These are phyloP conservation scores for Arthrobotrys sinensis DNA, from an alignment of 2,329 filamentous ascomycete genomes.

Conservation along the genomic window DNA sequence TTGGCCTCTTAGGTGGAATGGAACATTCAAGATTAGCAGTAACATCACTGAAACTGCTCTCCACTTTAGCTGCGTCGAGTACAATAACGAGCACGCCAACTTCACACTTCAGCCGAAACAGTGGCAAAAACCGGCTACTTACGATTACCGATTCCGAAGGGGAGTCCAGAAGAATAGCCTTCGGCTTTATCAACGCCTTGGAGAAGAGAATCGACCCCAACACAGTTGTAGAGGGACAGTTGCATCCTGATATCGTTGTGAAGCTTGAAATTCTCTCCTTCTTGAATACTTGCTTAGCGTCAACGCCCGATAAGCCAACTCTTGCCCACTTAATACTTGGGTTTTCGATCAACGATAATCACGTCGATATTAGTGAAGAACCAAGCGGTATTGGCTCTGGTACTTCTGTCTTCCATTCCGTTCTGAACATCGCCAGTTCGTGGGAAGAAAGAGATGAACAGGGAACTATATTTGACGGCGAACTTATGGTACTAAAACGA, in stretches of 20 bases:
- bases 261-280: conserved; percentile 90
- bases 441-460: conserved; percentile 61
- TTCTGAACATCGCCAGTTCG: conserved; percentile 80
- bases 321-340: conserved; percentile 93
- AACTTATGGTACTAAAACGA: conserved; percentile 66
- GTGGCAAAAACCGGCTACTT: conserved; percentile 84
- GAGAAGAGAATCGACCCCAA: conserved; percentile 55
- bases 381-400: conserved; percentile 77
- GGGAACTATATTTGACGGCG: conserved; percentile 62
- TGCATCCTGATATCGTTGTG: conserved; percentile 70
- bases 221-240: conserved; percentile 37
- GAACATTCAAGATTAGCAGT: conserved; percentile 85
- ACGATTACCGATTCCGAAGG: conserved; percentile 87
- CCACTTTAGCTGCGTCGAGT: conserved; percentile 86
- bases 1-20: conserved; percentile 89
- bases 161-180: conserved; percentile 84
- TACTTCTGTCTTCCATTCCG: conserved; percentile 85
- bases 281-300: conserved; percentile 82
- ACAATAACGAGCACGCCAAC: conserved; percentile 78
- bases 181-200: conserved; percentile 64
- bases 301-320: conserved; percentile 82
- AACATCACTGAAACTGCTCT: conserved; percentile 83
- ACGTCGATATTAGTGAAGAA: conserved; percentile 75
- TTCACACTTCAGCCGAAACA: conserved; percentile 75
- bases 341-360: conserved; percentile 76